These are phyloP conservation scores for Niebla homalea DNA, from an alignment of 495 filamentous ascomycete genomes.

Conservation along the genomic window DNA sequence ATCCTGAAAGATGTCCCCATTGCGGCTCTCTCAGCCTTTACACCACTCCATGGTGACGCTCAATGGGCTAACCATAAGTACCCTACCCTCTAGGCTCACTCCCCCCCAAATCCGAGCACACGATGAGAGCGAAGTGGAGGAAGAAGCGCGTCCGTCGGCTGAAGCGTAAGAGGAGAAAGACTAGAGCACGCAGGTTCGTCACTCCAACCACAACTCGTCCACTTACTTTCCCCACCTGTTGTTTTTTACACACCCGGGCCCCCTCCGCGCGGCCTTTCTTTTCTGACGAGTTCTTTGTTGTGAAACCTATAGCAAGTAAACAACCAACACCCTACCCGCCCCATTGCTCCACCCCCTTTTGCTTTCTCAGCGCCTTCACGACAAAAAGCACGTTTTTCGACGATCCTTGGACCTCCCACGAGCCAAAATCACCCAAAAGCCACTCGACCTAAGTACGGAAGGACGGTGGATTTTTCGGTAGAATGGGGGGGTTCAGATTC, in stretches of 20 bases:
- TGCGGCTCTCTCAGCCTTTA: too few species aligned
- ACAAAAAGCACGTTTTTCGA: too few species aligned
- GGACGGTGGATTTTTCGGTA: neutral
- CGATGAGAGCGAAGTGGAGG: slow-evolving; percentile 99
- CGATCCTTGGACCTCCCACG: too few species aligned
- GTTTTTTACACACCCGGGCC: too few species aligned
- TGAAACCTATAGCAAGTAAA: slow-evolving; percentile 17
- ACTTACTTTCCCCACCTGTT: too few species aligned
- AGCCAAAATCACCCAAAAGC: neutral
- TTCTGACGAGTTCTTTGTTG: neutral
- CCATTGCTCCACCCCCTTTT: slow-evolving; percentile 7
- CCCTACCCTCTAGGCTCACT: neutral
- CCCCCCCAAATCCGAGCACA: slow-evolving; percentile 23
- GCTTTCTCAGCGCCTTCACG: neutral
- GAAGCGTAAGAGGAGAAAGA: slow-evolving; percentile 99
- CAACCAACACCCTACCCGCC: slow-evolving; percentile 13
- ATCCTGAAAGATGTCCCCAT: too few species aligned
- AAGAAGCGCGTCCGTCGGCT: slow-evolving; percentile 97
- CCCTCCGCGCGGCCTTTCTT: too few species aligned
- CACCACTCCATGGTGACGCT: too few species aligned
- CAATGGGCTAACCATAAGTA: neutral
- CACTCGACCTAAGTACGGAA: neutral
- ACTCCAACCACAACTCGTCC: too few species aligned
- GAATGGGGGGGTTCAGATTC: neutral
- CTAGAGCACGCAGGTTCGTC: slow-evolving; percentile 78